These are phyloP conservation scores for Euphorbia celastroides DNA, from an alignment of 441 rosid species.

Conservation along the genomic window DNA sequence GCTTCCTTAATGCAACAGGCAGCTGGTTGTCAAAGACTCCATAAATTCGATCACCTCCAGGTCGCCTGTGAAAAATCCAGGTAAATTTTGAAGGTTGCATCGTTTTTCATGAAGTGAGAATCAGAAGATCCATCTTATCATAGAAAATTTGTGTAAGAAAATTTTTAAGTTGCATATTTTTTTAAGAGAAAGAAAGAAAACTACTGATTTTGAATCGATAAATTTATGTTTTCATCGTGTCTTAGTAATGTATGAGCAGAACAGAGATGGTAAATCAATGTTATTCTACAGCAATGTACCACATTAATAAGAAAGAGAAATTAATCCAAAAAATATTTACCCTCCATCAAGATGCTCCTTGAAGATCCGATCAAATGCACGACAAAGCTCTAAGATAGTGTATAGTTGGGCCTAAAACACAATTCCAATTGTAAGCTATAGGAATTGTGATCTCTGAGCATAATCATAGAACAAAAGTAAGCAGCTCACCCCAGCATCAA, in stretches of 20 bases:
- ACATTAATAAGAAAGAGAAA: neutral
- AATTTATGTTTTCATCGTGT: no score
- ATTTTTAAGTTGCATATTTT: neutral
- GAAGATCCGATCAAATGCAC: slow-evolving; percentile 82
- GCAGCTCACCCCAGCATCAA: slow-evolving; percentile 83
- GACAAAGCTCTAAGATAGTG: slow-evolving; percentile 82
- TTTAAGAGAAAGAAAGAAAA: no score
- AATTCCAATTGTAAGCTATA: slow-evolving; percentile 8
- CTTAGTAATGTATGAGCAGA: no score
- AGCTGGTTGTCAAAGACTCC: slow-evolving; percentile 95
- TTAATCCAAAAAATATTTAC: slow-evolving; percentile 30
- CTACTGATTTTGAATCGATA: neutral
- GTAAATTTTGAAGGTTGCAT: slow-evolving; percentile 6
- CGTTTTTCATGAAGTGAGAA: neutral
- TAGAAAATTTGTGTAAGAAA: neutral
- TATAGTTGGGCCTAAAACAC: slow-evolving; percentile 68
- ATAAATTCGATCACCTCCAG: slow-evolving; percentile 94
- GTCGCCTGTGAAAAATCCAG: slow-evolving; percentile 50
- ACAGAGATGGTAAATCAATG: no score
- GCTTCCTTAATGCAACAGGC: slow-evolving; percentile 87
- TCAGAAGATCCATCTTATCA: neutral
- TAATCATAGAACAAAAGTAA: neutral
- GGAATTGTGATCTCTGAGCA: neutral
- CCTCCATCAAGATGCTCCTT: slow-evolving; percentile 98
- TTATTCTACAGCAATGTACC: neutral